A percentile compares a stretch with the other conserved stretches of the same genome.
Evolutionary conservation across 2,329 filamentous ascomycete genomes (phyloP).

Genomic region (Lachnellula willkommii): DNA sequence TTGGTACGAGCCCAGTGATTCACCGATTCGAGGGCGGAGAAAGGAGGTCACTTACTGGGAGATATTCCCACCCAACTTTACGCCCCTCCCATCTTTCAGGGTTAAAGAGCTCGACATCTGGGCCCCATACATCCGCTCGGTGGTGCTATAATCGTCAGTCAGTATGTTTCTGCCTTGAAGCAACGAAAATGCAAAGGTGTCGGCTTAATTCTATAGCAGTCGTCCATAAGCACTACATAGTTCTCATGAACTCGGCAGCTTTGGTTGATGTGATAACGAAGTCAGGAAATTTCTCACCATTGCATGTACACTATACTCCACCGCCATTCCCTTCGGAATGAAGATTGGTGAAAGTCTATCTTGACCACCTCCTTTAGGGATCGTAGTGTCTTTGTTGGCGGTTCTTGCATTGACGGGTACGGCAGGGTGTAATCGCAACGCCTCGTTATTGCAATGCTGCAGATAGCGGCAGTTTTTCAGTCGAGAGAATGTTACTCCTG

Average conservation of each 20-base stretch:
- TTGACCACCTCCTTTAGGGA: slow-evolving; percentile 34
- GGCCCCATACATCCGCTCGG: slow-evolving; percentile 35
- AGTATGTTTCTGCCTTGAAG: too few relatives aligned
- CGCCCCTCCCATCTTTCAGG: slow-evolving; percentile 34
- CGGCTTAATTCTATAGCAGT: too few relatives aligned
- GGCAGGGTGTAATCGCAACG: slow-evolving; percentile 48
- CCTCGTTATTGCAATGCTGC: slow-evolving; percentile 30
- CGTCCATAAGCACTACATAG: too few relatives aligned
- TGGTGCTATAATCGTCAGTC: slow-evolving; percentile 20
- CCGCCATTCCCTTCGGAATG: slow-evolving; percentile 25
- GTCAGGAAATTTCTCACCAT: slow-evolving; percentile 13
- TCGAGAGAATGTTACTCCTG: slow-evolving; percentile 24
- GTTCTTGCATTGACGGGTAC: slow-evolving; percentile 49
- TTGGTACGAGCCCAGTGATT: too few relatives aligned
- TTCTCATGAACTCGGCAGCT: background rate
- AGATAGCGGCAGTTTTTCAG: slow-evolving; percentile 29
- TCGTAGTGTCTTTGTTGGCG: slow-evolving; percentile 40
- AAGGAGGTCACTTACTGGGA: slow-evolving; percentile 27
- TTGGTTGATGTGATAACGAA: background rate
- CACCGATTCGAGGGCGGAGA: too few relatives aligned
- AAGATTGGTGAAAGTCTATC: slow-evolving; percentile 32
- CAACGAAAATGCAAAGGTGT: too few relatives aligned
- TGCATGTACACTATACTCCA: slow-evolving; percentile 30
- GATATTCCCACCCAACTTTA: slow-evolving; percentile 42
- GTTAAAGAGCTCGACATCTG: slow-evolving; percentile 33